Base-by-base conservation (phyloP, 257 asterid species). In the Phtheirospermum japonicum region DNA sequence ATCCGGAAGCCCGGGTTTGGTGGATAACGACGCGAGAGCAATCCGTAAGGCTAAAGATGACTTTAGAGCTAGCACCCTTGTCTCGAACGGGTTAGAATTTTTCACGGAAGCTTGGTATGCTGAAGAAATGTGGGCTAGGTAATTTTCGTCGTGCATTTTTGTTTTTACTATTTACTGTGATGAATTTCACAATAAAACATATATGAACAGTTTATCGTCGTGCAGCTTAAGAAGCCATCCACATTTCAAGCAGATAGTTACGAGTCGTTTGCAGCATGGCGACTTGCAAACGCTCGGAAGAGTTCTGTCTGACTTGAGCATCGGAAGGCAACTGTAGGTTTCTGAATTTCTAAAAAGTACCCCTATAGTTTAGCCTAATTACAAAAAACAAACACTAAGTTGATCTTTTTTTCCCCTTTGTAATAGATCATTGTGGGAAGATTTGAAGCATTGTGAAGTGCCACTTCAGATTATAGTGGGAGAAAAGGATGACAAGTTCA, bases 321-420 rank as follows among this genome's bases (percentile, higher is more conserved):
- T 84, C 40, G 99, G 97, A 82, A 83, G 91, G 76, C 99, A 93
- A 32, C 86, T 71, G 97, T 93, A 80, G 85, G 97, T 81, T 70
- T 50, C 14, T n/a, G 12, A 20, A 50, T 9, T 50, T 19, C 0
- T 4, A 43, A 17, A 20, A 50, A 52, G 16, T 26, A 20, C 57
- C 31, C 26, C 43, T 40, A n/a, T 52, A 11, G 16, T 32, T 32
- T 32, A 33, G 2, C 43, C n/a, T 56, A 4, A n/a, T 52, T 52
- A 52, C 58, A 50, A 18, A 50, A 18, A 50, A 49, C 2, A 58
- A 13, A 16, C 16, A 33, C n/a, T 50, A 45, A 14, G 14, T n/a
- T 4, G 8, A 2, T 45, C 13, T 45, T 45, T 5, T 12, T n/a
- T 45, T 16, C 14, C 26, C 42, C 42, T 42, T 63, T 53, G 36